A percentile compares a stretch with the other conserved stretches of the same genome.
Evolutionary conservation across 768 basidiomycete species (phyloP).

Genomic region (Mycena epipterygia): DNA sequence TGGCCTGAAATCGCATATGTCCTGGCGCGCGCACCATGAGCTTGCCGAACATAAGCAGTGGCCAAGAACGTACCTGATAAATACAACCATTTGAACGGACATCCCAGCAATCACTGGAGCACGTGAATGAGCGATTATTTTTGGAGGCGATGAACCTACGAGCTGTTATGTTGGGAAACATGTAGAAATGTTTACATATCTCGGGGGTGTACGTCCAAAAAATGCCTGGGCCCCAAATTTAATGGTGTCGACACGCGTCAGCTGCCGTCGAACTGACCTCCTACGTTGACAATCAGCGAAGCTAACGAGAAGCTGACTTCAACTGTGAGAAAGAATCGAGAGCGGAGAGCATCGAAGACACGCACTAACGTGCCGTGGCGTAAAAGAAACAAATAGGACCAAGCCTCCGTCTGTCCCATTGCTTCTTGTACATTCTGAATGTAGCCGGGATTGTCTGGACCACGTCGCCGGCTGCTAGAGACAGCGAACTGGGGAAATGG

Average conservation of each 20-base stretch:
- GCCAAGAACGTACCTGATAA: slow-evolving; percentile 10
- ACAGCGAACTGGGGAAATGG: slow-evolving; percentile 6
- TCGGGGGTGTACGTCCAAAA: neutral
- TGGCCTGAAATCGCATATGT: slow-evolving; percentile 29
- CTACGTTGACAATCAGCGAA: neutral
- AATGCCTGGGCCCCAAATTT: neutral
- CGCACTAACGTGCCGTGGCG: slow-evolving; percentile 29
- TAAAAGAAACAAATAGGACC: slow-evolving; percentile 26
- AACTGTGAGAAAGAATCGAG: neutral
- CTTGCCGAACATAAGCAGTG: neutral
- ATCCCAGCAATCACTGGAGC: slow-evolving; percentile 22
- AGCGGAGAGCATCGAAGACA: neutral
- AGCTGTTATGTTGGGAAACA: slow-evolving; percentile 24
- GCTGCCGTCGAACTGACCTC: neutral
- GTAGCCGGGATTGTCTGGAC: slow-evolving; percentile 30
- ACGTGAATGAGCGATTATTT: neutral
- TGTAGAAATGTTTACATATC: slow-evolving; percentile 6
- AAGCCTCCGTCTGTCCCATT: slow-evolving; percentile 24
- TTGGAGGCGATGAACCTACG: neutral
- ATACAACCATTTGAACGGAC: slow-evolving; percentile 20
- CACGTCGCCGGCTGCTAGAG: slow-evolving; percentile 26
- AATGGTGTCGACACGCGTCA: neutral
- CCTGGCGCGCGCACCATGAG: neutral
- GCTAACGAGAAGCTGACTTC: neutral
- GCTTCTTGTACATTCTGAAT: slow-evolving; percentile 17